Evolutionary conservation across 2,329 filamentous ascomycete genomes (phyloP).

Genomic region (Arthrobotrys conoides): DNA sequence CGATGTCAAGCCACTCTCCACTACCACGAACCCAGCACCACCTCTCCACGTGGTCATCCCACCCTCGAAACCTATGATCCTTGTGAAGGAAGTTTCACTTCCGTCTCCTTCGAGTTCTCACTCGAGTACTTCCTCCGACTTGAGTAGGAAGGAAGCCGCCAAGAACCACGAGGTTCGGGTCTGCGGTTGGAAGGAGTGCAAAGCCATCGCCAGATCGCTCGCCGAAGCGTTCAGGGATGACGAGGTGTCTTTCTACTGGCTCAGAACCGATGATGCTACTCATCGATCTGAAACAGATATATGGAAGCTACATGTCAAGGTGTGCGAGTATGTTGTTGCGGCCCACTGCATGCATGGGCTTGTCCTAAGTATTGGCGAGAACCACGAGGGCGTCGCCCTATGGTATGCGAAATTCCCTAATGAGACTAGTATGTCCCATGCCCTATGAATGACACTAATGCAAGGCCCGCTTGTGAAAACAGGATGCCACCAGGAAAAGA

Average conservation of each 20-base stretch:
- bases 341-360: constrained; percentile 81
- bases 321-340: constrained; percentile 83
- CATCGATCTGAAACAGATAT: constrained; percentile 76
- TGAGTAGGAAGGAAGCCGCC: constrained; percentile 44
- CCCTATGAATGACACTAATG: constrained; percentile 25
- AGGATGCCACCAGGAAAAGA: constrained; percentile 83
- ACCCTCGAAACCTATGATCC: constrained; percentile 61
- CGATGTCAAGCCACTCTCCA: constrained; percentile 54
- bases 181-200: constrained; percentile 77
- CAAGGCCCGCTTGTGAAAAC: constrained; percentile 34
- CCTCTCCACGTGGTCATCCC: constrained; percentile 56
- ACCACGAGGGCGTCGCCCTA: constrained; percentile 83
- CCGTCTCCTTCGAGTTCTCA: constrained; percentile 52
- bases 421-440: constrained; percentile 13
- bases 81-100: constrained; percentile 60
- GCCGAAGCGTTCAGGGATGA: constrained; percentile 84
- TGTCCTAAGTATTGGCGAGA: constrained; percentile 80
- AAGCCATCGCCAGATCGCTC: constrained; percentile 78
- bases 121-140: constrained; percentile 50
- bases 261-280: constrained; percentile 78
- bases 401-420: constrained; percentile 73
- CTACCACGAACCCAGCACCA: constrained; percentile 24
- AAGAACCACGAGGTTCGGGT: constrained; percentile 61
- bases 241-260: constrained; percentile 80
- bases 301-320: constrained; percentile 82